Conservation (phyloP, 345 rosid genomes). For the Arabidopsis thaliana region DNA sequence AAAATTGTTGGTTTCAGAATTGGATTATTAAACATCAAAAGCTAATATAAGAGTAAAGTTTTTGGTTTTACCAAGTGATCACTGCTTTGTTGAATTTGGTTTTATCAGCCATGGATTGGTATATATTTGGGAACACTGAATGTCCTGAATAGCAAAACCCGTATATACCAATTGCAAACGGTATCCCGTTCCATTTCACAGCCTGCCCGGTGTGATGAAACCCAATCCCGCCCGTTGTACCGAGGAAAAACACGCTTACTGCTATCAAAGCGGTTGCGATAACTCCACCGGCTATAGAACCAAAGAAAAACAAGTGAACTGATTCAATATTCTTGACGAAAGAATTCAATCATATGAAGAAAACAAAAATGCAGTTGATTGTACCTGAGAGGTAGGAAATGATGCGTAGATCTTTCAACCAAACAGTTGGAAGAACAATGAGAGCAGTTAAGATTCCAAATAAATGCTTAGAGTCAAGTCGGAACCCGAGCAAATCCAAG, state of each 20-base stretch:
- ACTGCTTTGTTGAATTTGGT: slow-evolving; percentile 71
- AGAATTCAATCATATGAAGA: slow-evolving; percentile 9
- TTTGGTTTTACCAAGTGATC: slow-evolving; percentile 52
- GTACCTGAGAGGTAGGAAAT: slow-evolving; percentile 92
- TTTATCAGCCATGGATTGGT: slow-evolving; percentile 98
- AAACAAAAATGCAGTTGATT: neutral
- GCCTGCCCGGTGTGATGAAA: slow-evolving; percentile 72
- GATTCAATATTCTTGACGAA: slow-evolving; percentile 33
- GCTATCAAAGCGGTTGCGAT: slow-evolving; percentile 66
- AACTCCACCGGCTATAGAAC: slow-evolving; percentile 81
- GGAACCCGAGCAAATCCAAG: slow-evolving; percentile 60
- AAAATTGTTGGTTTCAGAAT: neutral
- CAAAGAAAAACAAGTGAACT: slow-evolving; percentile 12
- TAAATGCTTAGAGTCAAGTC: slow-evolving; percentile 71
- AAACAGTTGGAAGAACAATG: slow-evolving; percentile 82
- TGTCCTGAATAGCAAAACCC: slow-evolving; percentile 89
- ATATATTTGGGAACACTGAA: slow-evolving; percentile 90
- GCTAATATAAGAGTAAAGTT: slow-evolving; percentile 27
- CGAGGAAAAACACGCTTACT: slow-evolving; percentile 64
- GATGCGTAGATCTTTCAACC: slow-evolving; percentile 75
- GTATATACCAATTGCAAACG: slow-evolving; percentile 83
- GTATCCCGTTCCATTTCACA: slow-evolving; percentile 84
- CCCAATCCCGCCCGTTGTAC: slow-evolving; percentile 66
- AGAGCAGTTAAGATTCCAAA: slow-evolving; percentile 80
- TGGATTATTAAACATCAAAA: slow-evolving; percentile 7